These are phyloP conservation scores for Funneliformis caledonium DNA, from an alignment of 371 early-diverging fungal species.

Conservation along the genomic window DNA sequence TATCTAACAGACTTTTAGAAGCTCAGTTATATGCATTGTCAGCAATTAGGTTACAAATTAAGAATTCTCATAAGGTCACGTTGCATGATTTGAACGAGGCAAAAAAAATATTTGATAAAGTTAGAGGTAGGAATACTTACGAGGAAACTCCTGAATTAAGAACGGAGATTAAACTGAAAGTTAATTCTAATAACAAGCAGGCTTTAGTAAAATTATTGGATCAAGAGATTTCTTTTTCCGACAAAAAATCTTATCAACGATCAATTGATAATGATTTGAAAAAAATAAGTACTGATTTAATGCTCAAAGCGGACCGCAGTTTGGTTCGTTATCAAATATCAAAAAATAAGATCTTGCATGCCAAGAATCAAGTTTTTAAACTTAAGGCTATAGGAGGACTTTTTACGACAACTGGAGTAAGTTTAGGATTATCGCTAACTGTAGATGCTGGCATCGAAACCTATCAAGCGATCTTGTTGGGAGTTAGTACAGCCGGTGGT, in stretches of 20 bases:
- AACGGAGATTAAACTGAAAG: background rate
- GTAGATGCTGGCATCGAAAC: too few relatives aligned
- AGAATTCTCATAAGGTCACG: background rate
- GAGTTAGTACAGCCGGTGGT: too few relatives aligned
- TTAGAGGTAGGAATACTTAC: background rate
- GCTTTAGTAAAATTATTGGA: background rate
- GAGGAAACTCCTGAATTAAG: background rate
- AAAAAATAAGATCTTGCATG: too few relatives aligned
- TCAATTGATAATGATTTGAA: background rate
- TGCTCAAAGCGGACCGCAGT: background rate
- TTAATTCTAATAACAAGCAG: background rate
- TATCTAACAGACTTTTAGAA: background rate
- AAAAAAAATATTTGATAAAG: slow-evolving; percentile 5
- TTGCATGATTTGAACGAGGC: background rate
- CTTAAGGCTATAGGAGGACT: too few relatives aligned
- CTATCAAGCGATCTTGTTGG: too few relatives aligned
- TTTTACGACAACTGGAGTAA: too few relatives aligned
- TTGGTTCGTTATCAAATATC: background rate
- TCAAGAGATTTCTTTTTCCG: background rate
- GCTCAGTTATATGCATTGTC: slow-evolving; percentile 5
- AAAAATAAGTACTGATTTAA: background rate
- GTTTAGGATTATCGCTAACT: too few relatives aligned
- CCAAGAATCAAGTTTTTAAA: too few relatives aligned
- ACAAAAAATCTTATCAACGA: background rate
- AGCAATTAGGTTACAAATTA: background rate